These are phyloP conservation scores for Myriosclerotinia scirpicola DNA, from an alignment of 2,329 filamentous ascomycete genomes.

Conservation along the genomic window DNA sequence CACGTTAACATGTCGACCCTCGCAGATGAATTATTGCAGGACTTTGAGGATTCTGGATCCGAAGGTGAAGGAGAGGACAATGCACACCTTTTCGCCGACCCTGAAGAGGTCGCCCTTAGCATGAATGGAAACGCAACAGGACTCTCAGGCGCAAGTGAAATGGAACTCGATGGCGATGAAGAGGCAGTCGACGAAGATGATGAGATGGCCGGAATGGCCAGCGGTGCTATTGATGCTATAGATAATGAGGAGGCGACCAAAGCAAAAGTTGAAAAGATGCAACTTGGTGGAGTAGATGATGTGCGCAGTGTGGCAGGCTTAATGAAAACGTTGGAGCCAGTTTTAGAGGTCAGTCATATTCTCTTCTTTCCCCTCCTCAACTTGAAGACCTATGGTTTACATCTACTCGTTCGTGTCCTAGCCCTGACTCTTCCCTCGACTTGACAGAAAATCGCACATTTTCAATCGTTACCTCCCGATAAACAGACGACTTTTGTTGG, in stretches of 20 bases:
- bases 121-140: constrained; percentile 38
- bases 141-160: constrained; percentile 45
- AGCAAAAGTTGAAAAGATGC: constrained; percentile 79
- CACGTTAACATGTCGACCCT: constrained; percentile 72
- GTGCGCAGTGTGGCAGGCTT: constrained; percentile 76
- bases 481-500: constrained; percentile 67
- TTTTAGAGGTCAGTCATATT: constrained; percentile 70
- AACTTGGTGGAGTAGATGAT: constrained; percentile 70
- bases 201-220: constrained; percentile 51
- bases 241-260: constrained; percentile 69
- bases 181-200: constrained; percentile 62
- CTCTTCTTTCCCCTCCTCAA: constrained; percentile 31
- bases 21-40: constrained; percentile 88
- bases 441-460: constrained; percentile 76
- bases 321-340: constrained; percentile 77
- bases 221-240: constrained; percentile 42
- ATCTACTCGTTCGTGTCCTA: constrained; percentile 57
- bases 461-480: constrained; percentile 66
- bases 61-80: constrained; percentile 66
- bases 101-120: constrained; percentile 45
- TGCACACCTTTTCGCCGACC: constrained; percentile 46
- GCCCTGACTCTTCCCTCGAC: constrained; percentile 63
- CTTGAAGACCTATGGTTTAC: constrained; percentile 56
- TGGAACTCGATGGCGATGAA: constrained; percentile 62
- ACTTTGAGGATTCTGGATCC: constrained; percentile 83